Percentiles rank a stretch among this genome's conserved stretches.
Evolutionary conservation across 2,329 filamentous ascomycete genomes (phyloP).

Genomic region (Bipolaris zeicola): DNA sequence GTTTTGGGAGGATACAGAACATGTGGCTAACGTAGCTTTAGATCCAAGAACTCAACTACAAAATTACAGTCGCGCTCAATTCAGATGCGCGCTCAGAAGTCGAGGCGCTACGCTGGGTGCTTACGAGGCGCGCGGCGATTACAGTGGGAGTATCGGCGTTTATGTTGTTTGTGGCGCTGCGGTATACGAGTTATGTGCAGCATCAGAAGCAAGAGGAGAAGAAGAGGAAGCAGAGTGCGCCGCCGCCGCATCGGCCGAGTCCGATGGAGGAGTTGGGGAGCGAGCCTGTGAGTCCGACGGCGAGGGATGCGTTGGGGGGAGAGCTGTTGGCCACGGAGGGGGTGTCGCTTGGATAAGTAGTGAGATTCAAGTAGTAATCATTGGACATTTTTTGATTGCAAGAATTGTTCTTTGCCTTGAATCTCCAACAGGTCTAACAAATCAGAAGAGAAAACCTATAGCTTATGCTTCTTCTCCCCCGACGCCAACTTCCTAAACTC

Average conservation of each 20-base stretch:
- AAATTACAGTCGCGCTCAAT: constrained; percentile 88
- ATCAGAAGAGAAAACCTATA: constrained; percentile 56
- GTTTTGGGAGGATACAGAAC: too few relatives aligned
- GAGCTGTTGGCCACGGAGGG: constrained; percentile 43
- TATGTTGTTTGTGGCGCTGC: constrained; percentile 52
- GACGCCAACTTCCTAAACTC: constrained; percentile 85
- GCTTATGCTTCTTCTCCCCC: constrained; percentile 92
- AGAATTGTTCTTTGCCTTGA: too few relatives aligned
- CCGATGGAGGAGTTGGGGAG: constrained; percentile 18
- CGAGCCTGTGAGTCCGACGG: background rate
- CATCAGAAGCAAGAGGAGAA: constrained; percentile 49
- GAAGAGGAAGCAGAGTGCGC: constrained; percentile 38
- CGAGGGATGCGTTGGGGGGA: constrained; percentile 32
- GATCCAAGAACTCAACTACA: constrained; percentile 95
- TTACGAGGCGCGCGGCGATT: constrained; percentile 68
- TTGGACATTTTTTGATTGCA: background rate
- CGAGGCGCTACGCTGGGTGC: constrained; percentile 86
- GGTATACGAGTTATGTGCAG: constrained; percentile 48
- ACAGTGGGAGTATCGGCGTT: constrained; percentile 59
- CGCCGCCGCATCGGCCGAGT: constrained; percentile 19
- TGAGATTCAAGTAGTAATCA: background rate
- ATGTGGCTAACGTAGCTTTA: constrained; percentile 38
- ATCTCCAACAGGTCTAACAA: too few relatives aligned
- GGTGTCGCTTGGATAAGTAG: constrained; percentile 38
- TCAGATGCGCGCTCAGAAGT: constrained; percentile 92